These are phyloP conservation scores for Exophiala viscosa DNA, from an alignment of 2,329 filamentous ascomycete genomes.

Conservation along the genomic window DNA sequence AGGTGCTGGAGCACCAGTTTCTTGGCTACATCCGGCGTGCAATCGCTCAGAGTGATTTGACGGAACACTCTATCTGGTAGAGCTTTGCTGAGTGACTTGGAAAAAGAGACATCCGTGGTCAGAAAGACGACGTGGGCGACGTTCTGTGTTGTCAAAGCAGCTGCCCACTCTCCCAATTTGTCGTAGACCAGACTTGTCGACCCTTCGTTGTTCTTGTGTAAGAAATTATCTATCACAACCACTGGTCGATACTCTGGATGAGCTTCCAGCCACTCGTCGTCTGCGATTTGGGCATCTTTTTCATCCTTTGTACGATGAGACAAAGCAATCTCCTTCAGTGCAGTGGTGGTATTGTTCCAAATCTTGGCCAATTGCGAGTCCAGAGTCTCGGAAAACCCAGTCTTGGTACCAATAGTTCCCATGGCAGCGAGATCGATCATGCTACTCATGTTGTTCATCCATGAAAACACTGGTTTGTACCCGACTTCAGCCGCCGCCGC, in stretches of 20 bases:
- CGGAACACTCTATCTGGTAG: conserved; percentile 89
- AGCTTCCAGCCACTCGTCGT: conserved; percentile 85
- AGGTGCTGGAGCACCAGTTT: conserved; percentile 84
- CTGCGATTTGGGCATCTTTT: conserved; percentile 66
- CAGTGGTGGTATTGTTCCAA: conserved; percentile 73
- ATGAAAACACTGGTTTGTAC: conserved; percentile 89
- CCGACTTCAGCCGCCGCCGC: conserved; percentile 79
- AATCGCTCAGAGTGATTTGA: conserved; percentile 79
- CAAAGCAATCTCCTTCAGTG: conserved; percentile 73
- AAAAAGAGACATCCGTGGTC: conserved; percentile 82
- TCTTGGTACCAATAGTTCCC: conserved; percentile 88
- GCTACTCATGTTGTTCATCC: conserved; percentile 92
- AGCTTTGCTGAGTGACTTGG: conserved; percentile 80
- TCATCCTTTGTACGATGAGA: conserved; percentile 67
- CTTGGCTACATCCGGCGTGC: conserved; percentile 80
- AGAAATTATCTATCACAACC: conserved; percentile 86
- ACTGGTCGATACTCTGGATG: conserved; percentile 81
- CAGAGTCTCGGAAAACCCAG: conserved; percentile 87
- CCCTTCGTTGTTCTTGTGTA: conserved; percentile 70
- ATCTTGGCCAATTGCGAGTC: conserved; percentile 89
- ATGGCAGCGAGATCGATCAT: conserved; percentile 89
- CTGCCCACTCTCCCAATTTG: conserved; percentile 85
- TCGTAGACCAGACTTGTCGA: conserved; percentile 63
- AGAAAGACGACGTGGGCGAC: conserved; percentile 93
- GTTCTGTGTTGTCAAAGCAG: conserved; percentile 77